A percentile compares a stretch with the other conserved stretches of the same genome.
These are phyloP conservation scores for Dendrothele bispora DNA, from an alignment of 768 basidiomycete species.

Conservation along the genomic window DNA sequence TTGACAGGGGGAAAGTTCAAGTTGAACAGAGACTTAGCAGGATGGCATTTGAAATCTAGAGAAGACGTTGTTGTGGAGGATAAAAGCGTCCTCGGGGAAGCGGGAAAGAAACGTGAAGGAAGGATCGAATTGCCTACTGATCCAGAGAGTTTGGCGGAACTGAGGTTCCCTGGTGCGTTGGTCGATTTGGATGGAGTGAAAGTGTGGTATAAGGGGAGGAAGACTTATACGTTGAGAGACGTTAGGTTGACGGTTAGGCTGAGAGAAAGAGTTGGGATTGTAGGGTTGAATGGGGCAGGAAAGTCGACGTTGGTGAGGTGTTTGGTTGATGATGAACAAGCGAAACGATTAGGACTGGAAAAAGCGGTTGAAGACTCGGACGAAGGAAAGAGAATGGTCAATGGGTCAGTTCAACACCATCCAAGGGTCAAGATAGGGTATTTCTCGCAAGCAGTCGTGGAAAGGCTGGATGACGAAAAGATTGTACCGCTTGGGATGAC, in stretches of 20 bases:
- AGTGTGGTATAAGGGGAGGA: conserved; percentile 23
- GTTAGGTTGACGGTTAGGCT: conserved; percentile 24
- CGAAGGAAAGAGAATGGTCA: conserved; percentile 28
- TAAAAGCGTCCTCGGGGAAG: conserved; percentile 1
- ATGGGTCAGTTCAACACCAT: conserved; percentile 52
- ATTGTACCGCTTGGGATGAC: background rate
- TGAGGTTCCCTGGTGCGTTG: conserved; percentile 23
- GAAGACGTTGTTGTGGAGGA: conserved; percentile 39
- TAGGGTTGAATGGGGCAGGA: conserved; percentile 48
- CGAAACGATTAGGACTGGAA: too few relatives aligned
- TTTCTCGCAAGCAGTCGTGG: conserved; percentile 64
- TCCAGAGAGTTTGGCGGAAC: conserved; percentile 30
- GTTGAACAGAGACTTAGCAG: conserved; percentile 49
- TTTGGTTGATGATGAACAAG: conserved; percentile 38
- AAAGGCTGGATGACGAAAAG: too few relatives aligned
- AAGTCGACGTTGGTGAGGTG: conserved; percentile 58
- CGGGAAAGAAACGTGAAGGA: conserved; percentile 22
- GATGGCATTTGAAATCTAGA: conserved; percentile 38
- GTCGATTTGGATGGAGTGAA: conserved; percentile 4
- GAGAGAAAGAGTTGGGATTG: background rate
- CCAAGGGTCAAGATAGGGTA: conserved; percentile 55
- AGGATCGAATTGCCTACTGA: conserved; percentile 31
- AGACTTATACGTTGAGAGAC: conserved; percentile 19
- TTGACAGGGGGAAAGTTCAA: conserved; percentile 51
- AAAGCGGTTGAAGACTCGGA: too few relatives aligned